Percentiles rank a stretch among this genome's conserved stretches.
Conservation (phyloP, 2,329 filamentous ascomycete species). For the Parastagonospora avenae region DNA sequence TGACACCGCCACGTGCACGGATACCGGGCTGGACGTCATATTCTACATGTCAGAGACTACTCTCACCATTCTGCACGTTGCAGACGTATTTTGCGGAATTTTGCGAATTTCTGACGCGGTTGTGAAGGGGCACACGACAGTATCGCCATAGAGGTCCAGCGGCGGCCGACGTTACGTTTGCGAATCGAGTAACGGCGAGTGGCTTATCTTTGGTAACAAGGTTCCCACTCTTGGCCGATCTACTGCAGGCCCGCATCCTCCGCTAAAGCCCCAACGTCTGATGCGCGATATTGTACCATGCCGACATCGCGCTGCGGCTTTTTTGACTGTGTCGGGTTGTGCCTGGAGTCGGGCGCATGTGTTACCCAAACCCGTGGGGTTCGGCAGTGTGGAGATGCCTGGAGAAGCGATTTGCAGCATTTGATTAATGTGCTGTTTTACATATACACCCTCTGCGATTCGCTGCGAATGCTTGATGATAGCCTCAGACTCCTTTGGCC, state of each 20-base stretch:
- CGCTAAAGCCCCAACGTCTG: conserved; percentile 27
- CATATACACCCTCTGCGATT: conserved; percentile 18
- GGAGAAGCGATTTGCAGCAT: conserved; percentile 5
- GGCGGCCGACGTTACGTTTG: conserved; percentile 42
- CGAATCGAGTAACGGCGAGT: conserved; percentile 31
- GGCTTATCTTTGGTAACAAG: conserved; percentile 33
- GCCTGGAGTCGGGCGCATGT: conserved; percentile 6
- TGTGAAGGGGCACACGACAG: conserved; percentile 9
- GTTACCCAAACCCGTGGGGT: conserved; percentile 36
- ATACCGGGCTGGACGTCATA: conserved; percentile 8
- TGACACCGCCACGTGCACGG: conserved; percentile 30
- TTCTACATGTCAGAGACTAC: not conserved
- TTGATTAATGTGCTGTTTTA: conserved; percentile 12
- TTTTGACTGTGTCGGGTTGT: conserved; percentile 18
- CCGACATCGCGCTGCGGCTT: conserved; percentile 42
- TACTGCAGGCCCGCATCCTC: conserved; percentile 24
- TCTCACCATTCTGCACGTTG: not conserved
- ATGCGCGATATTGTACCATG: conserved; percentile 25
- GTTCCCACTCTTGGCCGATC: conserved; percentile 30
- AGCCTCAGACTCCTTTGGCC: conserved; percentile 1
- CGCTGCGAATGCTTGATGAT: not conserved
- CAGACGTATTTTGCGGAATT: not conserved
- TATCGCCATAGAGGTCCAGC: conserved; percentile 14
- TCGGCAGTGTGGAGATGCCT: conserved; percentile 6
- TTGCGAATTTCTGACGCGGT: not conserved